A percentile compares a stretch with the other conserved stretches of the same genome.
Conservation (phyloP, 371 early-diverging fungal genomes). For the Agmasoma carcini region DNA sequence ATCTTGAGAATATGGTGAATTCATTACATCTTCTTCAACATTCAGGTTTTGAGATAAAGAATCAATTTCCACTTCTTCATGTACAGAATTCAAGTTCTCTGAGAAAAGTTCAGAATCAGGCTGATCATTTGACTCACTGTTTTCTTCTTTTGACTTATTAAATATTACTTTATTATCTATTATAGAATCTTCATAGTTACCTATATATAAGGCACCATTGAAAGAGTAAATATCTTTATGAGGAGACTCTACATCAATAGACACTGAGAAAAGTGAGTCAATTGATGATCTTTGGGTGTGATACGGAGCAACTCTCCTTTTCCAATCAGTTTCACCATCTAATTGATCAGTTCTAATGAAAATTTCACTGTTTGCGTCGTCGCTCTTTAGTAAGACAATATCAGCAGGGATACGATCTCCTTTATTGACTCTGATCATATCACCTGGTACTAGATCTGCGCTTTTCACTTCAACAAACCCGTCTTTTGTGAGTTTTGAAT, state of each 20-base stretch:
- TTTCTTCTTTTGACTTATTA: neutral
- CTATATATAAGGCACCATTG: slow-evolving; percentile 61
- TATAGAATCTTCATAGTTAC: neutral
- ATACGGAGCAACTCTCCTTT: slow-evolving; percentile 56
- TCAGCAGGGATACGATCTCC: slow-evolving; percentile 88
- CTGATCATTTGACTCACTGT: neutral
- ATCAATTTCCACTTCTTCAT: too few relatives aligned
- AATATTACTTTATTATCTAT: neutral
- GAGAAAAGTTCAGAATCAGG: too few relatives aligned
- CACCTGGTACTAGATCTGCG: slow-evolving; percentile 66
- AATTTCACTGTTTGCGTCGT: slow-evolving; percentile 66
- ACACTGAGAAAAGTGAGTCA: slow-evolving; percentile 14
- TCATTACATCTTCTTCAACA: too few relatives aligned
- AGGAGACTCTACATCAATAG: slow-evolving; percentile 64
- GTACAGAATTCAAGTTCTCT: too few relatives aligned
- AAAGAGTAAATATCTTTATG: slow-evolving; percentile 88
- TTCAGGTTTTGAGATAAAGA: too few relatives aligned
- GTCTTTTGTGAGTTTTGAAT: slow-evolving; percentile 17
- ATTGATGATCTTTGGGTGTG: slow-evolving; percentile 9
- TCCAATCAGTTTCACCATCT: slow-evolving; percentile 99
- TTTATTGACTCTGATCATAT: slow-evolving; percentile 70
- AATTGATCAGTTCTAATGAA: slow-evolving; percentile 96
- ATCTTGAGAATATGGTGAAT: too few relatives aligned
- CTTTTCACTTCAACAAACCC: slow-evolving; percentile 56
- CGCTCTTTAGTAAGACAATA: slow-evolving; percentile 59